phyloP scores from a whole-genome alignment of 2,329 filamentous ascomycete species.

The Davidsoniella neocaledoniae region DNA sequence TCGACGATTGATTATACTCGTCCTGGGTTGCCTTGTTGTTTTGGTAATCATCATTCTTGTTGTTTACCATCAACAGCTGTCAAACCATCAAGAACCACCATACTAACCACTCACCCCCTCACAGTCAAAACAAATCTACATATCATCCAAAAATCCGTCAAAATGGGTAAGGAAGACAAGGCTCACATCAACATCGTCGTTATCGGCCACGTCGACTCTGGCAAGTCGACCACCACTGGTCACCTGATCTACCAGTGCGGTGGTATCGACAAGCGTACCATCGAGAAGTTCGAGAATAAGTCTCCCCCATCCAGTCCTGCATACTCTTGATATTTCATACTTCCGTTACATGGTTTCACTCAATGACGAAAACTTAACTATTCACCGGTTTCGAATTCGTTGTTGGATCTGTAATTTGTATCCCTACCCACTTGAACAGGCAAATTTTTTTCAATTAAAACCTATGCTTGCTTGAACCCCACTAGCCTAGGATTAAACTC shows the following conservation, averaged over 20 bases:
- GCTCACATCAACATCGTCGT: slow-evolving; percentile 95
- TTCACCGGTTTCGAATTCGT: background rate
- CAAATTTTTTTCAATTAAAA: slow-evolving; percentile 13
- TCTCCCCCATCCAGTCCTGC: slow-evolving; percentile 15
- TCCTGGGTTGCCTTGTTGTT: background rate
- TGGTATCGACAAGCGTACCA: slow-evolving; percentile 99
- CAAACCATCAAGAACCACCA: background rate
- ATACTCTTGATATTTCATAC: background rate
- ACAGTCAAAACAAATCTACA: slow-evolving; percentile 6
- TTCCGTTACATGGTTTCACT: slow-evolving; percentile 10
- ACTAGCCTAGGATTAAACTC: background rate
- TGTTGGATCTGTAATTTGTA: slow-evolving; percentile 14
- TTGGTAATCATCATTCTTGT: background rate
- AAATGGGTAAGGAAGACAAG: slow-evolving; percentile 75
- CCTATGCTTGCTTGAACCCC: background rate
- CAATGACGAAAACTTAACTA: background rate
- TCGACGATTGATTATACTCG: background rate
- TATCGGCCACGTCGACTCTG: slow-evolving; percentile 98
- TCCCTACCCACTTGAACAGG: background rate
- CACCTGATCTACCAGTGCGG: slow-evolving; percentile 99
- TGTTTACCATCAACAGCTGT: background rate
- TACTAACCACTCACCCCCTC: background rate
- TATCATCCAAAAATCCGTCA: slow-evolving; percentile 17
- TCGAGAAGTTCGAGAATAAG: slow-evolving; percentile 99
- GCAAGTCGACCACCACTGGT: slow-evolving; percentile 89